Evolutionary conservation across 2,329 filamentous ascomycete species (phyloP).

Genomic region (Cadophora sp.): DNA sequence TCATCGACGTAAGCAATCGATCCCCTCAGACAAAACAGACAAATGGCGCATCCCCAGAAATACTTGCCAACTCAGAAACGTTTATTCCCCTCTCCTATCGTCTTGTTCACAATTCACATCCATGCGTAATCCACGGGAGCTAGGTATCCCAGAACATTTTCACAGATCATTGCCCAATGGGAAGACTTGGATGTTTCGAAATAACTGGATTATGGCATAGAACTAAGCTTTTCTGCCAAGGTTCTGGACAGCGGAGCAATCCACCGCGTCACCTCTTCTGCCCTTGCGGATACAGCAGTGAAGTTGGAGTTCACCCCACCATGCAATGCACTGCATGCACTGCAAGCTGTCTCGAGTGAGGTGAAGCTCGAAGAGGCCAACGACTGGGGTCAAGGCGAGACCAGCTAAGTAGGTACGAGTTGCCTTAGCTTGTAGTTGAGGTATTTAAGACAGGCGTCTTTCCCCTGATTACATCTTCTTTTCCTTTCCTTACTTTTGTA

Average conservation of each 20-base stretch:
- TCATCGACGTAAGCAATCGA: neutral
- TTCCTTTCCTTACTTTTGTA: neutral
- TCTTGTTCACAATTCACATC: neutral
- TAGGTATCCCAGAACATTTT: neutral
- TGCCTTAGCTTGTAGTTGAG: neutral
- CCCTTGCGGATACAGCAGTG: too few species aligned
- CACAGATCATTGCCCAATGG: neutral
- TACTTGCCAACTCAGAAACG: too few species aligned
- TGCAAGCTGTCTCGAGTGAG: conserved; percentile 11
- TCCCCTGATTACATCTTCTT: conserved; percentile 1
- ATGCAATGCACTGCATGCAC: neutral
- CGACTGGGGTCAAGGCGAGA: conserved; percentile 1
- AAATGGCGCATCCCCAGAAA: neutral
- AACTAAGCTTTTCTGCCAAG: conserved; percentile 25
- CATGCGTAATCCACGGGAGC: conserved; percentile 16
- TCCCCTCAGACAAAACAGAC: neutral
- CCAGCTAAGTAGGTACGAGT: neutral
- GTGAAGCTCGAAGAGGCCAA: neutral
- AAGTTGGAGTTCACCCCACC: neutral
- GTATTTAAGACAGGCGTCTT: conserved; percentile 5
- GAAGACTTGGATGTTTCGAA: neutral
- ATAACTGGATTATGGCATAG: conserved; percentile 11
- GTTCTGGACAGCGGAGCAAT: conserved; percentile 14
- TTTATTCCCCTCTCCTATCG: neutral
- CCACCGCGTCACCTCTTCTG: neutral